Evolutionary conservation across 345 rosid genomes (phyloP), one percentile per base, ranked within the genome.

Genomic region (Citrus hindsii): DNA sequence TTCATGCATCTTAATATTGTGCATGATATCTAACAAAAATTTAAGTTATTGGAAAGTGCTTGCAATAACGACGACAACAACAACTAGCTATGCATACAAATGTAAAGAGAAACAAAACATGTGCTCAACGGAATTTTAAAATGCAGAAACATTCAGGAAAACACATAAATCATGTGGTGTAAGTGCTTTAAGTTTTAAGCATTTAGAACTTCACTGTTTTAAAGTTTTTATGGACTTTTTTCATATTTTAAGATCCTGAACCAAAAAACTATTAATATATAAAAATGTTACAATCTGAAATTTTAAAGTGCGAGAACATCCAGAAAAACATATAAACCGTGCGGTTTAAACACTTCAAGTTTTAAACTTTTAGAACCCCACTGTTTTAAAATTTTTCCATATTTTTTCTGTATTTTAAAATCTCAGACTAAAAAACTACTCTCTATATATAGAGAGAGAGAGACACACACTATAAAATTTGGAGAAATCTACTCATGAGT

Each of bases 271-370:
- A 33, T 0, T 35, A 0, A 35, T 6, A 35, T 35, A 35, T 35
- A 35, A 0, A 35, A 35, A 35, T 35, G 2, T 35, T 35, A 0
- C 1, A 6, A 35, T 35, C 0, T 6, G 1, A 35, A 35, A 35
- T 35, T 6, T 6, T 35, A 35, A 35, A 35, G 38, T 35, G 1
- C 0, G 2, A 0, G 0, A 35, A 35, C 0, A 0, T 35, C 6
- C 0, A 35, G 0, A 0, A 35, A 35, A 35, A 35, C 0, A 0
- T 0, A 35, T 35, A 35, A 35, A 35, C 0, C 7, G 0, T 35
- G 0, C 38, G 38, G 0, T 35, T 35, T 35, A 35, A 35, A 0
- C 8, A 35, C 7, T 35, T 35, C 0, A 35, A 35, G 0, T 35
- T 35, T 35, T 35, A 6, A 35, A 6, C 1, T 0, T 0, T 6